phyloP scores from a whole-genome alignment of 2,329 filamentous ascomycete genomes.

The Fusarium sp. region DNA sequence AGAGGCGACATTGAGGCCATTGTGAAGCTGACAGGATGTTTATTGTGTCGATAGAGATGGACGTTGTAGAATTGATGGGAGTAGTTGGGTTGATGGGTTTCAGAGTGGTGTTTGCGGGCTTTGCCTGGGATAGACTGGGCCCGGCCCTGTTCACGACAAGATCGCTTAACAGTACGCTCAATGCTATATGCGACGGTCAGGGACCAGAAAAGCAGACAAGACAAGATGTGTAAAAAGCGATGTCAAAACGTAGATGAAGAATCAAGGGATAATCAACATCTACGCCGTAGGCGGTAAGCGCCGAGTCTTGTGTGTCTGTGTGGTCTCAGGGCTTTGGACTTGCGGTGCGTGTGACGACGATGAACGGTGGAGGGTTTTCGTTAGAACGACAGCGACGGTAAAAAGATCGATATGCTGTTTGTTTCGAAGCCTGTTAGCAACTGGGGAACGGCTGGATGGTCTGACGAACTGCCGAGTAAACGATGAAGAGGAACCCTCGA shows the following conservation, averaged over 20 bases:
- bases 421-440: constrained; percentile 36
- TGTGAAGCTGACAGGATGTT: constrained; percentile 39
- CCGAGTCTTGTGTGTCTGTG: constrained; percentile 40
- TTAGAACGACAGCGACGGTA: constrained; percentile 30
- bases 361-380: constrained; percentile 29
- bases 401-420: constrained; percentile 8
- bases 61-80: constrained; percentile 28
- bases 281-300: constrained; percentile 48
- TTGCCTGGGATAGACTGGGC: constrained; percentile 44
- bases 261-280: constrained; percentile 44
- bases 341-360: constrained; percentile 46
- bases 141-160: constrained; percentile 40
- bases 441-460: constrained; percentile 8
- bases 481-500: constrained; percentile 12
- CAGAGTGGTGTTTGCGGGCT: constrained; percentile 46
- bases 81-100: constrained; percentile 32
- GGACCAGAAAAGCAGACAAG: constrained; percentile 33
- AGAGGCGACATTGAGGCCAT: constrained; percentile 61
- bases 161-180: constrained; percentile 41
- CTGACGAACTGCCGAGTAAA: constrained; percentile 10
- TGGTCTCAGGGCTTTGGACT: constrained; percentile 41
- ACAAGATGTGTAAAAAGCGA: constrained; percentile 27
- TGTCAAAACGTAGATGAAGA: constrained; percentile 31
- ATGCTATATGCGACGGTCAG: constrained; percentile 39
- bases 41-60: constrained; percentile 39